phyloP scores from a whole-genome alignment of 176 grass and related monocot genomes.

The Thinopyrum elongatum region DNA sequence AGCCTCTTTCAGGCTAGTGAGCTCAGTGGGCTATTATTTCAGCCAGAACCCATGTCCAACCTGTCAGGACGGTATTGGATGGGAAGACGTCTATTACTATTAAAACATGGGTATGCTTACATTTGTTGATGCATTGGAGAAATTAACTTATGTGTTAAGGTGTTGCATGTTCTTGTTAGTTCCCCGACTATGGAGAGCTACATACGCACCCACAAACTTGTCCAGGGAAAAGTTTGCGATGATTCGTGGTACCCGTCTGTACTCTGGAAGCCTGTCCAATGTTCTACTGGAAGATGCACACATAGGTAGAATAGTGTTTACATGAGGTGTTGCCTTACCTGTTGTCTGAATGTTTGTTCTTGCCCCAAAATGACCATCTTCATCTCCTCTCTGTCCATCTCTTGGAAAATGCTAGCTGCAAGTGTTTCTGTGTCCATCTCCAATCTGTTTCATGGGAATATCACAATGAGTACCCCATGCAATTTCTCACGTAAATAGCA shows the following conservation, averaged over 20 bases:
- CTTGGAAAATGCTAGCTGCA: constrained; percentile 9
- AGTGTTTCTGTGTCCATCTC: neutral
- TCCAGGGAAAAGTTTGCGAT: neutral
- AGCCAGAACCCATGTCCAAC: neutral
- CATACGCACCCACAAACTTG: neutral
- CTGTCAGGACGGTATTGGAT: neutral
- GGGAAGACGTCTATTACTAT: neutral
- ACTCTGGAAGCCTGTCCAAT: neutral
- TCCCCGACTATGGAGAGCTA: neutral
- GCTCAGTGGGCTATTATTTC: neutral
- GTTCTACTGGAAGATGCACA: neutral
- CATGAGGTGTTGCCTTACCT: constrained; percentile 33
- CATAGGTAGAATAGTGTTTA: neutral
- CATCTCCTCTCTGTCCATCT: constrained; percentile 62
- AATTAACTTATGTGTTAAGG: neutral
- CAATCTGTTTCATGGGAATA: constrained; percentile 19
- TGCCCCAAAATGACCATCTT: constrained; percentile 58
- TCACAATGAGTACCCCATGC: neutral
- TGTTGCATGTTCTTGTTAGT: neutral
- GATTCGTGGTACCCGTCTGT: neutral
- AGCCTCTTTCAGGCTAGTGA: neutral
- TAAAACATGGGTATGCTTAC: neutral
- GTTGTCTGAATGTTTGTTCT: constrained; percentile 62
- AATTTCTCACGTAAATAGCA: neutral
- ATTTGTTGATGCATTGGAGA: neutral